Base-by-base conservation (phyloP, 2,329 filamentous ascomycete genomes). In the Chaetomium globosum region DNA sequence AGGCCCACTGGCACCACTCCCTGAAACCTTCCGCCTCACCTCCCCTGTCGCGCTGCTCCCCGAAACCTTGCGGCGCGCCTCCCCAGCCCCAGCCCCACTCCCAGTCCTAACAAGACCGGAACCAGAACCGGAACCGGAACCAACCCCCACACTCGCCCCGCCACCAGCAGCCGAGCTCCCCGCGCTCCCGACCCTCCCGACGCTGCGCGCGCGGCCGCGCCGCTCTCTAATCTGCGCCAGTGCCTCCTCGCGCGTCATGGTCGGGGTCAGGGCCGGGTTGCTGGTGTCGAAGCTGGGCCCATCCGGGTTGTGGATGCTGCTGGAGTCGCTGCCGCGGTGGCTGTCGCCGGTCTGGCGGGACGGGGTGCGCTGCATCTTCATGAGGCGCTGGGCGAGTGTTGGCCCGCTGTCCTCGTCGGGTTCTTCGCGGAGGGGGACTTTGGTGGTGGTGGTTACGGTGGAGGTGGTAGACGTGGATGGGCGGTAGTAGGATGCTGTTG, bases 211-310 rank as follows among this genome's bases (percentile, higher is more conserved):
- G 54, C 91, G 81, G 7, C 89, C 89, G 61, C 91, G 80, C 31
- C 91, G 82, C 77, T 91, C 88, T 61, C 87, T 83, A 70, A 94
- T 93, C 74, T 89, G 87, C 63, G 89, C 89, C 19, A 94, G 82
- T 3, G 90, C 90, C 75, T 92, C 83, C 75, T 92, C 91, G 61
- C 91, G 83, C 30, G 86, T 86, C 84, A 89, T 87, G 48, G 87
- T 89, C 5, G 86, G 85, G 51, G 83, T 87, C 66, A 89, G 75
- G 10, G 85, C 85, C 23, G 85, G 84, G 73, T 87, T 83, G 66
- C 77, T 83, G 49, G 79, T 73, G 73, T 87, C 84, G 70, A 86
- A 87, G 10, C 77, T 80, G 4, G 79, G 78, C 8, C 70, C 69
- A 62, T 71, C 67, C 21, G 67, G 63, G 63, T 67, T 64, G n/a